These are phyloP conservation scores for Cyberlindnera mycetangii DNA, from an alignment of 805 yeast genomes.

Conservation along the genomic window DNA sequence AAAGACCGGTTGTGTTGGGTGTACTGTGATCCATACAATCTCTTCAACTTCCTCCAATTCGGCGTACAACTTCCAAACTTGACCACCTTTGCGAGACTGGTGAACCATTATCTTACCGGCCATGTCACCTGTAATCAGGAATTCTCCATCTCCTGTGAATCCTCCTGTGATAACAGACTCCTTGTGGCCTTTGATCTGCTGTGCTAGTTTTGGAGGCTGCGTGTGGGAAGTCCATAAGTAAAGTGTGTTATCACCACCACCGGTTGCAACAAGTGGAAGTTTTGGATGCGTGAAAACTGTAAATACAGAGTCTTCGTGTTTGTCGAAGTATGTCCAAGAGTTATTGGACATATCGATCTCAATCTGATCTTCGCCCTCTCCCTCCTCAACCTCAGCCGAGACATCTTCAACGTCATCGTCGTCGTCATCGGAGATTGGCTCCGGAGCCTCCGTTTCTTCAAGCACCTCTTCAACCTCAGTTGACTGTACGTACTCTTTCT, in stretches of 20 bases:
- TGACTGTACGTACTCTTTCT: slow-evolving; percentile 36
- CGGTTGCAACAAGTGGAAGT: slow-evolving; percentile 82
- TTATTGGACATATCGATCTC: slow-evolving; percentile 89
- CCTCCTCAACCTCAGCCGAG: slow-evolving; percentile 25
- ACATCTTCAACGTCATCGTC: slow-evolving; percentile 30
- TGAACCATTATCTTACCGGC: slow-evolving; percentile 78
- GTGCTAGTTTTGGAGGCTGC: slow-evolving; percentile 77
- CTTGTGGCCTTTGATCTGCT: slow-evolving; percentile 73
- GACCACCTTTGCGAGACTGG: slow-evolving; percentile 71
- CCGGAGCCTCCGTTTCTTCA: slow-evolving; percentile 22
- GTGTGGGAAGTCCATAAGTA: slow-evolving; percentile 91
- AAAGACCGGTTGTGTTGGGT: slow-evolving; percentile 75
- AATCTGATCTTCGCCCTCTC: slow-evolving; percentile 40
- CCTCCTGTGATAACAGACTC: slow-evolving; percentile 87
- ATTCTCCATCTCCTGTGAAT: slow-evolving; percentile 80
- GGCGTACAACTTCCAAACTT: slow-evolving; percentile 71
- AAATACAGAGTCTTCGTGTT: slow-evolving; percentile 85
- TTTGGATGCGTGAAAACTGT: slow-evolving; percentile 80
- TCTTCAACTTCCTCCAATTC: slow-evolving; percentile 88
- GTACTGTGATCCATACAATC: slow-evolving; percentile 76
- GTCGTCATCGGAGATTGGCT: slow-evolving; percentile 11
- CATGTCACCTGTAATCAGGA: slow-evolving; percentile 90
- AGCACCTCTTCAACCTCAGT: slow-evolving; percentile 45
- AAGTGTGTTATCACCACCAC: slow-evolving; percentile 93
- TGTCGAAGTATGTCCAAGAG: slow-evolving; percentile 85